These are phyloP conservation scores for Pichia terricola DNA, from an alignment of 1,139 yeast genomes.

Conservation along the genomic window DNA sequence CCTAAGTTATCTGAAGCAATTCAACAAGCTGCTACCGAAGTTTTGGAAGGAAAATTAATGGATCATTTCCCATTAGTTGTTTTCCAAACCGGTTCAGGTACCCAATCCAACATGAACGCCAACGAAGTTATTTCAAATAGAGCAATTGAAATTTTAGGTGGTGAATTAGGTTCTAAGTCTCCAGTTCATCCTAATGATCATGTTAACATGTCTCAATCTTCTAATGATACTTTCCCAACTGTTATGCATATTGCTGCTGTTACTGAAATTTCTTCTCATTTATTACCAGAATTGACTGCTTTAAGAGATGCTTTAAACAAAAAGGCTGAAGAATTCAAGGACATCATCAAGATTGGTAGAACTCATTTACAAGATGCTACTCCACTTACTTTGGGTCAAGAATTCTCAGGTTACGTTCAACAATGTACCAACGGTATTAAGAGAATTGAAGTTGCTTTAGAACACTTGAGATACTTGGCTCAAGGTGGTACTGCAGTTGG, in stretches of 20 bases:
- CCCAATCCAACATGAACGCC: constrained; percentile 98
- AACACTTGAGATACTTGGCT: constrained; percentile 72
- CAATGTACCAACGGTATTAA: constrained; percentile 86
- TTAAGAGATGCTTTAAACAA: constrained; percentile 68
- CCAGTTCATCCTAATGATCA: constrained; percentile 99
- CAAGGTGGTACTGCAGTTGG: constrained; percentile 99
- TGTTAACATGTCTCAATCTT: constrained; percentile 96
- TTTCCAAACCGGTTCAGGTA: constrained; percentile 98
- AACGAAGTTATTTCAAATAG: constrained; percentile 97
- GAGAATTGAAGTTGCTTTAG: constrained; percentile 70
- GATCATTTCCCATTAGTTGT: constrained; percentile 97
- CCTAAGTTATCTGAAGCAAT: constrained; percentile 78
- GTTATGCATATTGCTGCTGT: constrained; percentile 99
- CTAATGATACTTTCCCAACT: constrained; percentile 97
- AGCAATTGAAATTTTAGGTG: constrained; percentile 93
- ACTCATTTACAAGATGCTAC: constrained; percentile 98
- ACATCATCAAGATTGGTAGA: constrained; percentile 95
- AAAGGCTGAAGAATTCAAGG: constrained; percentile 73
- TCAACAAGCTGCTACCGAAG: constrained; percentile 92
- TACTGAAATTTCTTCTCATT: constrained; percentile 63
- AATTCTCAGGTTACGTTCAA: constrained; percentile 92
- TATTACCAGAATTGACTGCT: constrained; percentile 70
- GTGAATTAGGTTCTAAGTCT: constrained; percentile 77
- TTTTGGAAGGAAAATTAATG: constrained; percentile 78
- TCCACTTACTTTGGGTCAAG: constrained; percentile 95